phyloP scores from a whole-genome alignment of 2,329 filamentous ascomycete genomes.

The Botrytis fabae region DNA sequence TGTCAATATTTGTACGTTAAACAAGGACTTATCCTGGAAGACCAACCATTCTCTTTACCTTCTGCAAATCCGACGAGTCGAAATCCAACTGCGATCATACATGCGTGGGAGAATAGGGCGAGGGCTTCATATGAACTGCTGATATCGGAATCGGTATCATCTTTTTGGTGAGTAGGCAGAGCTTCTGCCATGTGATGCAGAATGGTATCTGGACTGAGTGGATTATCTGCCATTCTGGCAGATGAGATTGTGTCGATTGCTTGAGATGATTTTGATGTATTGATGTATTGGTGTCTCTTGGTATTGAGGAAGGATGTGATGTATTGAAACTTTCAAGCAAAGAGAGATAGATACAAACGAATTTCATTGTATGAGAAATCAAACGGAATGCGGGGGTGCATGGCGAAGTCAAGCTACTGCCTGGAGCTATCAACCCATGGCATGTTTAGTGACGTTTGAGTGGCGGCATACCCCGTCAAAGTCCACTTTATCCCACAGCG shows the following conservation, averaged over 20 bases:
- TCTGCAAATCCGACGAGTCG: conserved; percentile 81
- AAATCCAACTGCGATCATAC: conserved; percentile 78
- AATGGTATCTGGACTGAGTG: conserved; percentile 49
- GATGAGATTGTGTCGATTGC: not conserved
- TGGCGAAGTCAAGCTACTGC: conserved; percentile 22
- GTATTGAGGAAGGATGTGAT: not conserved
- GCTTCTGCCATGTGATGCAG: conserved; percentile 60
- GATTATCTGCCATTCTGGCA: conserved; percentile 39
- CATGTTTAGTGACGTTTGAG: conserved; percentile 11
- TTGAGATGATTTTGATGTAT: not conserved
- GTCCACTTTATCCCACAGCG: not conserved
- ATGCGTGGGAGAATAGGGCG: conserved; percentile 80
- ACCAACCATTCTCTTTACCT: conserved; percentile 69
- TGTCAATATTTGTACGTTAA: conserved; percentile 16
- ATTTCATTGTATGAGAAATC: not conserved
- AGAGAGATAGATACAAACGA: not conserved
- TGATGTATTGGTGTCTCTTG: not conserved
- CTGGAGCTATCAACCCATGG: conserved; percentile 6
- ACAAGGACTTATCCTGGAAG: not conserved
- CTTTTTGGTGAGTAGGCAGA: conserved; percentile 54
- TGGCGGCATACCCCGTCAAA: conserved; percentile 11
- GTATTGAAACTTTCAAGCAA: not conserved
- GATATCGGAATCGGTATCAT: conserved; percentile 60
- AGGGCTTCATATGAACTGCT: conserved; percentile 78
- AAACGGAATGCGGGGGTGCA: conserved; percentile 13